Percentiles rank a stretch among this genome's conserved stretches.
Conservation (phyloP, 176 grass and related monocot genomes). For the Melocanna baccifera region DNA sequence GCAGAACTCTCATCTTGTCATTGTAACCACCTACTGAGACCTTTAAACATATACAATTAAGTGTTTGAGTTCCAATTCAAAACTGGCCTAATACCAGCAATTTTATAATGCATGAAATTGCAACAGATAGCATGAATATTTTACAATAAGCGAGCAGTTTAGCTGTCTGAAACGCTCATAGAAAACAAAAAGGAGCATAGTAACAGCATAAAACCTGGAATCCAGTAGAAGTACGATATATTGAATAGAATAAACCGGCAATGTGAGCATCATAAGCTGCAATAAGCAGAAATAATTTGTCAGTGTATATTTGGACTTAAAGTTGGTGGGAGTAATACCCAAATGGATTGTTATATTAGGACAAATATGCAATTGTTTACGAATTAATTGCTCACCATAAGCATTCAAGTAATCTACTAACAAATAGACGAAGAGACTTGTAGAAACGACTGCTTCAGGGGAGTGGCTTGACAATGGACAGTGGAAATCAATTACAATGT, state of each 20-base stretch:
- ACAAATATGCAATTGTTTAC: neutral
- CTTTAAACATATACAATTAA: conserved; percentile 42
- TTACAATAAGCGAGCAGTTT: too few relatives aligned
- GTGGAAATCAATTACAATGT: conserved; percentile 85
- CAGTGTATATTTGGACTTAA: conserved; percentile 1
- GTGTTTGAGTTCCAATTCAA: neutral
- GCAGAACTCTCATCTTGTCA: conserved; percentile 85
- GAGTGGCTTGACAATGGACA: conserved; percentile 83
- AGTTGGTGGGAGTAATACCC: conserved; percentile 1
- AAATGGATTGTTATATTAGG: neutral
- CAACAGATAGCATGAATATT: neutral
- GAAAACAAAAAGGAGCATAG: neutral
- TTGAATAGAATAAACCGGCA: conserved; percentile 78
- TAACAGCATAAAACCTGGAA: conserved; percentile 63
- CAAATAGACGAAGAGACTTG: conserved; percentile 56
- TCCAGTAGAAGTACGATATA: conserved; percentile 52
- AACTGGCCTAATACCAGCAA: neutral
- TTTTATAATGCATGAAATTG: conserved; percentile 22
- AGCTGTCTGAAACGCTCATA: too few relatives aligned
- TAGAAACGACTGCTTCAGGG: conserved; percentile 69
- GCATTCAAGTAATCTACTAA: conserved; percentile 95
- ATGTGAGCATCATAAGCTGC: conserved; percentile 89
- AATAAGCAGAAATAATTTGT: conserved; percentile 31
- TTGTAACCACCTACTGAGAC: conserved; percentile 75
- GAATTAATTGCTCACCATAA: conserved; percentile 64